phyloP scores from a whole-genome alignment of 768 basidiomycete genomes.

The Gautieria morchelliformis region DNA sequence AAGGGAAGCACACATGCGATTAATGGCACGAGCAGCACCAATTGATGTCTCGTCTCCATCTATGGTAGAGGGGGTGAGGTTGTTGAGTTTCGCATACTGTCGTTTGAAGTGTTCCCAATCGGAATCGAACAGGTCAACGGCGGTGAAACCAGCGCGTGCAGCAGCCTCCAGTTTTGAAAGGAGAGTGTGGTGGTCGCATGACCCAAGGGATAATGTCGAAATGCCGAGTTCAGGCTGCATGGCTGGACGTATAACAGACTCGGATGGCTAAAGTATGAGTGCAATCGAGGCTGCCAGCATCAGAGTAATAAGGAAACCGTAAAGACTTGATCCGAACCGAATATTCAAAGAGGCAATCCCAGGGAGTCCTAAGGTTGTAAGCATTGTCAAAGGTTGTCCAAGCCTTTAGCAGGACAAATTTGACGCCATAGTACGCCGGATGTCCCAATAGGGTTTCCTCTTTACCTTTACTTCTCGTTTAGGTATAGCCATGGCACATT shows the following conservation, averaged over 20 bases:
- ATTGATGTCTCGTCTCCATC: conserved; percentile 13
- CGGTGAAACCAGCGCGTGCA: conserved; percentile 7
- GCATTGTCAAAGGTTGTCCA: too few species aligned
- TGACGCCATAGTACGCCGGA: too few species aligned
- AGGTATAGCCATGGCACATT: too few species aligned
- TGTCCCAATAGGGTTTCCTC: too few species aligned
- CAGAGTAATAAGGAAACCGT: neutral
- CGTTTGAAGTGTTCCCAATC: conserved; percentile 23
- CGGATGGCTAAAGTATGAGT: neutral
- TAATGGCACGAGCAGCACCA: conserved; percentile 19
- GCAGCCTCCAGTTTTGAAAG: conserved; percentile 21
- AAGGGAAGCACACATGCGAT: conserved; percentile 13
- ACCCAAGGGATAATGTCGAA: conserved; percentile 21
- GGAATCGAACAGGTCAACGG: conserved; percentile 25
- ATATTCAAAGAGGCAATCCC: conserved; percentile 28
- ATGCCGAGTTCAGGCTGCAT: conserved; percentile 16
- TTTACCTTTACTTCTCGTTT: too few species aligned
- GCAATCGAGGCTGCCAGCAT: neutral
- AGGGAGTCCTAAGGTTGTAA: too few species aligned
- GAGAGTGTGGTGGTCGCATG: conserved; percentile 21
- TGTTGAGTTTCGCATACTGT: conserved; percentile 18
- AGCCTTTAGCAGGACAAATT: too few species aligned
- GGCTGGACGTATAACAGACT: neutral
- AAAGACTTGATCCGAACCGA: conserved; percentile 46
- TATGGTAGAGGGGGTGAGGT: conserved; percentile 15